Conservation (phyloP, 441 rosid genomes). For the Pelargonium fulgidum region DNA sequence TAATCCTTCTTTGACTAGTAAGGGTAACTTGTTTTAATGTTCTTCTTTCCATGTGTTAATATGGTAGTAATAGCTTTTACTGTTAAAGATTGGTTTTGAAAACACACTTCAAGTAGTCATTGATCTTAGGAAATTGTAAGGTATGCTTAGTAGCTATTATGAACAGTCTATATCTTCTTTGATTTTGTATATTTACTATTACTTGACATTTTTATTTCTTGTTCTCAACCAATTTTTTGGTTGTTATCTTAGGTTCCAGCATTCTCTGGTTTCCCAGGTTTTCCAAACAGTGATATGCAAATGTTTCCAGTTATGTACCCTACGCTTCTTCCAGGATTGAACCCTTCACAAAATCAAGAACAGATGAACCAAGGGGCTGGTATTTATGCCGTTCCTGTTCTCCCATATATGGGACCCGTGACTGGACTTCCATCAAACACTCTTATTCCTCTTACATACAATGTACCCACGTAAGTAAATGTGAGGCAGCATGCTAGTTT, state of each 20-base stretch:
- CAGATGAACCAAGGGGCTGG: constrained; percentile 67
- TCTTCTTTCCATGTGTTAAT: background rate
- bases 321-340: constrained; percentile 35
- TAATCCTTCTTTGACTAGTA: background rate
- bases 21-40: background rate
- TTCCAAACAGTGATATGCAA: constrained; percentile 44
- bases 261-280: constrained; percentile 34
- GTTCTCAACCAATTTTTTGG: background rate
- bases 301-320: constrained; percentile 64
- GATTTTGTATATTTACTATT: background rate
- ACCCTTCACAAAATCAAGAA: constrained; percentile 44
- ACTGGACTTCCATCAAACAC: constrained; percentile 62
- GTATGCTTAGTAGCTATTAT: too few species aligned
- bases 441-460: constrained; percentile 84
- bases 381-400: constrained; percentile 72
- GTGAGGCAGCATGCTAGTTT: background rate
- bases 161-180: background rate
- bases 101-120: background rate
- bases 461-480: constrained; percentile 68
- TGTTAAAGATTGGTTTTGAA: background rate
- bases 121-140: background rate
- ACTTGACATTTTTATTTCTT: background rate
- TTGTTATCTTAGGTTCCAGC: constrained; percentile 39
- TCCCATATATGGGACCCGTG: constrained; percentile 46
- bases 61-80: background rate